Evolutionary conservation across 345 rosid species (phyloP).

Genomic region (Odontarrhena argentea): DNA sequence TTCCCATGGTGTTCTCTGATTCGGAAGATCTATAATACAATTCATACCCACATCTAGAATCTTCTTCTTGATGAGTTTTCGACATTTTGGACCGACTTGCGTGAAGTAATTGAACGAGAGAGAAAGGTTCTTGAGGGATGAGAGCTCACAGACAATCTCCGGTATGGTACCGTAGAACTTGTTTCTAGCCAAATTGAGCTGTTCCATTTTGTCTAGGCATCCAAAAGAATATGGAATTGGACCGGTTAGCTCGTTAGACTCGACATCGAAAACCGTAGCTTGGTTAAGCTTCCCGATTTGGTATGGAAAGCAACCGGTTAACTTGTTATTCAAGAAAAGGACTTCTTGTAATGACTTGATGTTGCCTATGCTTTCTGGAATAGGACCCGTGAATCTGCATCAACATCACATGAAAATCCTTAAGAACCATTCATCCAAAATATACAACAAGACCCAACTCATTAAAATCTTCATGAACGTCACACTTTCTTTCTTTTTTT

Average conservation of each 20-base stretch:
- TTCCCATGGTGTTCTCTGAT: slow-evolving; percentile 61
- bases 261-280: slow-evolving; percentile 61
- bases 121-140: slow-evolving; percentile 53
- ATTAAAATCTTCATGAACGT: not conserved
- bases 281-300: slow-evolving; percentile 63
- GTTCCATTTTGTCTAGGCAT: slow-evolving; percentile 66
- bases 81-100: slow-evolving; percentile 62
- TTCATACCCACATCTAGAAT: slow-evolving; percentile 67
- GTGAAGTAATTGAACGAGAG: slow-evolving; percentile 70
- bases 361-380: slow-evolving; percentile 61
- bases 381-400: slow-evolving; percentile 57
- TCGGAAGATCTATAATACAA: slow-evolving; percentile 68
- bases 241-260: slow-evolving; percentile 66
- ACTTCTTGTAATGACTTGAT: slow-evolving; percentile 53
- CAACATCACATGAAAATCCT: slow-evolving; percentile 13
- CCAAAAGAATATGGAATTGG: slow-evolving; percentile 59
- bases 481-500: not conserved
- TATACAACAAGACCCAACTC: not conserved
- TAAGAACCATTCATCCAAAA: not conserved
- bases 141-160: slow-evolving; percentile 62
- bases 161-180: slow-evolving; percentile 66
- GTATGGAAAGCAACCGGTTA: slow-evolving; percentile 77
- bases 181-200: slow-evolving; percentile 68
- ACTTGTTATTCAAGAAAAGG: slow-evolving; percentile 61
- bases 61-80: slow-evolving; percentile 51